phyloP scores from a whole-genome alignment of 2,329 filamentous ascomycete species.

The Colletotrichum sp. region DNA sequence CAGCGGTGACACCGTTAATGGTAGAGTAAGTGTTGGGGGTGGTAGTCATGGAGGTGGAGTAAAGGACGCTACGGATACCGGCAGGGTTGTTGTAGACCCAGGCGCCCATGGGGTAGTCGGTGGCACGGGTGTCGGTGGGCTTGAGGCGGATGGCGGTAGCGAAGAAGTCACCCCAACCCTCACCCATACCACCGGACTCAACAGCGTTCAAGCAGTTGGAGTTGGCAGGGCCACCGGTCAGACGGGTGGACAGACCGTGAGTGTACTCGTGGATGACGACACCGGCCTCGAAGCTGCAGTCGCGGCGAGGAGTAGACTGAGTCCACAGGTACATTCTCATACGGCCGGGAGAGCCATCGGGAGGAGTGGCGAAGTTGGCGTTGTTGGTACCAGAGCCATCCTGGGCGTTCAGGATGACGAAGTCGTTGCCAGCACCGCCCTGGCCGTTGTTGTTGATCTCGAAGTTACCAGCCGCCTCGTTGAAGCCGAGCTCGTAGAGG shows the following conservation, averaged over 20 bases:
- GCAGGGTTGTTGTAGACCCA: conserved; percentile 49
- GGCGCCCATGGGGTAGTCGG: conserved; percentile 53
- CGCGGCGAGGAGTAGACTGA: conserved; percentile 49
- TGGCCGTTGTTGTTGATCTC: conserved; percentile 54
- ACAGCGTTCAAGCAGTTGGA: conserved; percentile 47
- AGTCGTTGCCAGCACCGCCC: conserved; percentile 52
- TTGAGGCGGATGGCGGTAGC: conserved; percentile 56
- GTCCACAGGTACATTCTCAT: conserved; percentile 65
- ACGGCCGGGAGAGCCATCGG: conserved; percentile 48
- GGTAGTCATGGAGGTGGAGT: conserved; percentile 53
- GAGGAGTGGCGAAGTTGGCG: conserved; percentile 55
- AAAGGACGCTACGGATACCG: conserved; percentile 56
- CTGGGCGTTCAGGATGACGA: conserved; percentile 55
- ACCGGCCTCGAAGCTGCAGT: conserved; percentile 63
- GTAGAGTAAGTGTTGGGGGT: conserved; percentile 57
- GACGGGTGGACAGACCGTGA: conserved; percentile 60
- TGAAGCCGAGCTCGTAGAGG: conserved; percentile 58
- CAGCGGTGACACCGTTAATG: conserved; percentile 40
- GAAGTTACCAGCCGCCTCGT: conserved; percentile 59
- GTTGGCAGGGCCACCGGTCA: conserved; percentile 64
- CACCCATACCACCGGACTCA: conserved; percentile 63
- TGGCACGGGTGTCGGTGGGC: conserved; percentile 46
- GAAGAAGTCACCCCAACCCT: conserved; percentile 64
- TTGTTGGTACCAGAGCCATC: conserved; percentile 55
- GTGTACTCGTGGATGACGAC: conserved; percentile 67